phyloP scores from a whole-genome alignment of 441 rosid genomes.

The Populus trichocarpa region DNA sequence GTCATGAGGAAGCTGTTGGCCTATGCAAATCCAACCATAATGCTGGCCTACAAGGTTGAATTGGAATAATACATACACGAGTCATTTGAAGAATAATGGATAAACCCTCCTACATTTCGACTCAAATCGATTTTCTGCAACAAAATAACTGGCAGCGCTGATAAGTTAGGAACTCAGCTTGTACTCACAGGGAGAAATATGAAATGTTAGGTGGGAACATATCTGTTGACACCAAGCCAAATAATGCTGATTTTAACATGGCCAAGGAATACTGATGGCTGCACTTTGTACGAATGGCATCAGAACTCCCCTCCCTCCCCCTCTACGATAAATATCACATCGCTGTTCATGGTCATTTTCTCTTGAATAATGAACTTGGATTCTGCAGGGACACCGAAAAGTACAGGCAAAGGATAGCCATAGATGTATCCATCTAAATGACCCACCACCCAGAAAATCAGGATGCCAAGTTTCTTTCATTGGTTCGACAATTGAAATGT shows the following conservation, averaged over 20 bases:
- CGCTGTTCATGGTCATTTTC: background rate
- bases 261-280: background rate
- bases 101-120: background rate
- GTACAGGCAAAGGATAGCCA: constrained; percentile 22
- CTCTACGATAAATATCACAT: background rate
- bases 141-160: background rate
- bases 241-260: background rate
- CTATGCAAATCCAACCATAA: background rate
- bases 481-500: constrained; percentile 15
- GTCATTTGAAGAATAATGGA: constrained; percentile 1
- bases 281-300: background rate
- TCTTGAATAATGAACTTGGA: constrained; percentile 8
- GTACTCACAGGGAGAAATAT: too few species aligned
- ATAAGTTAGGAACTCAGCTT: background rate
- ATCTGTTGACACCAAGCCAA: background rate
- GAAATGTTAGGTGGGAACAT: too few species aligned
- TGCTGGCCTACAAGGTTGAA: background rate
- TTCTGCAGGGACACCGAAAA: constrained; percentile 11
- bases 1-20: constrained; percentile 9
- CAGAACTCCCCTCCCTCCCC: background rate
- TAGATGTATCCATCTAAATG: constrained; percentile 16
- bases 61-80: background rate
- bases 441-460: constrained; percentile 45
- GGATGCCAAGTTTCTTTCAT: constrained; percentile 20
- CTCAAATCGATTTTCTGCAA: background rate